These are phyloP conservation scores for Vanilla planifolia DNA, from an alignment of 106 monocot species.

Conservation along the genomic window DNA sequence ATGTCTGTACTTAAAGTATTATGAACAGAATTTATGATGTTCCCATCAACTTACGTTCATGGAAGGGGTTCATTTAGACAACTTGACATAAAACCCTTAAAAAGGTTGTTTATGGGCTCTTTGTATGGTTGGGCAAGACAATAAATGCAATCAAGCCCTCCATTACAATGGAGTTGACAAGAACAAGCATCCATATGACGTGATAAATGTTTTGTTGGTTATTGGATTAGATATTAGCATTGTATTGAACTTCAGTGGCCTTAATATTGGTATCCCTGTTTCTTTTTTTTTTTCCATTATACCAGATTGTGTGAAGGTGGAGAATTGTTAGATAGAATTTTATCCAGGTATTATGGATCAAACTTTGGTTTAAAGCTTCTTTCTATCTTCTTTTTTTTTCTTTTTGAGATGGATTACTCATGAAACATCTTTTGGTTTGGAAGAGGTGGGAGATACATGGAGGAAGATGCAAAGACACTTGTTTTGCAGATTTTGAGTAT, in stretches of 20 bases:
- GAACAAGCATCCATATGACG: not conserved
- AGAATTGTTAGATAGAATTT: slow-evolving; percentile 81
- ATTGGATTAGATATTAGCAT: not conserved
- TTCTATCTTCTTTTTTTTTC: not conserved
- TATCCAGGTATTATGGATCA: slow-evolving; percentile 59
- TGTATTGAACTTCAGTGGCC: not conserved
- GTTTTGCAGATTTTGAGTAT: slow-evolving; percentile 74
- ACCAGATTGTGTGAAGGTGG: slow-evolving; percentile 93
- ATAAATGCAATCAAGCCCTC: too few relatives aligned
- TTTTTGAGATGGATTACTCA: not conserved
- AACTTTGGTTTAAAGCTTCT: not conserved
- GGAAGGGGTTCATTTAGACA: too few relatives aligned
- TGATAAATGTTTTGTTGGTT: not conserved
- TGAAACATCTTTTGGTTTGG: not conserved
- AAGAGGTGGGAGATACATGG: slow-evolving; percentile 92
- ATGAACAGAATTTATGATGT: too few relatives aligned
- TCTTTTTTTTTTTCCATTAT: not conserved
- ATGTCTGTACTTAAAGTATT: too few relatives aligned
- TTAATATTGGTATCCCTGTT: not conserved
- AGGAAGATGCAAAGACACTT: slow-evolving; percentile 92
- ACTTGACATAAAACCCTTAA: too few relatives aligned
- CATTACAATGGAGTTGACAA: too few relatives aligned
- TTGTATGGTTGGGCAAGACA: too few relatives aligned
- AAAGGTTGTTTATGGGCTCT: too few relatives aligned
- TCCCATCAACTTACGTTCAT: too few relatives aligned